Base-by-base conservation (phyloP, 805 yeast species). In the Ascoidea asiatica region DNA sequence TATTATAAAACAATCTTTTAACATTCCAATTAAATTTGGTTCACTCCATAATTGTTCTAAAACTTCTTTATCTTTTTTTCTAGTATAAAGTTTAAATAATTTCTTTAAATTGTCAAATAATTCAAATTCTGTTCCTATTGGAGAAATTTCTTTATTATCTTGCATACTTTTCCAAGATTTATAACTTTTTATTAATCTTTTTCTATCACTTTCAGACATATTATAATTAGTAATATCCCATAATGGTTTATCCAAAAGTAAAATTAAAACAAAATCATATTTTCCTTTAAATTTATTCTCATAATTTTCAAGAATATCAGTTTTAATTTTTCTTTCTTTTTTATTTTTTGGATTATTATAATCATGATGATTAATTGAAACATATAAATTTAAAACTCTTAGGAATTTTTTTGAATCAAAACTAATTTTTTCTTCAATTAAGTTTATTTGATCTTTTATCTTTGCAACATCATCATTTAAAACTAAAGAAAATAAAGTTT, bases 21-120 rank as follows among this genome's bases (percentile, higher is more conserved):
- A 65, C 38, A 90, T 68, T 36, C 70, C 70, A n/a, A 88, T 79
- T 40, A 94, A 64, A 51, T 83, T 85, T 0, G 90, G 87, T 53
- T 89, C 95, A 40, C 76, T 77, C 95, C 95, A 86, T 39, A 89
- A 57, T 55, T 80, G 79, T 53, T 78, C 79, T 66, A 89, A 61
- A 39, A 81, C 63, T 45, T 77, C 75, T 57, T 86, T 88, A 56
- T 90, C 98, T 36, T 77, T 73, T 46, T 75, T 79, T 35, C 92
- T 72, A 1, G 84, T 65, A 50, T 72, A 72, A 17, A 82, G 61
- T 48, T 73, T 79, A 61, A 82, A 74, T 44, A 81, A 69, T 45
- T 80, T 79, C 47, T 75, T 77, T 13, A 83, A 56, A 48, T 70
- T 68, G 5, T 76, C 62, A 53, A 72, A 82, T 38, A 72, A 54